Percentiles rank a stretch among this genome's conserved stretches.
These are phyloP conservation scores for Cladochytrium replicatum DNA, from an alignment of 192 early-diverging fungal species.

Conservation along the genomic window DNA sequence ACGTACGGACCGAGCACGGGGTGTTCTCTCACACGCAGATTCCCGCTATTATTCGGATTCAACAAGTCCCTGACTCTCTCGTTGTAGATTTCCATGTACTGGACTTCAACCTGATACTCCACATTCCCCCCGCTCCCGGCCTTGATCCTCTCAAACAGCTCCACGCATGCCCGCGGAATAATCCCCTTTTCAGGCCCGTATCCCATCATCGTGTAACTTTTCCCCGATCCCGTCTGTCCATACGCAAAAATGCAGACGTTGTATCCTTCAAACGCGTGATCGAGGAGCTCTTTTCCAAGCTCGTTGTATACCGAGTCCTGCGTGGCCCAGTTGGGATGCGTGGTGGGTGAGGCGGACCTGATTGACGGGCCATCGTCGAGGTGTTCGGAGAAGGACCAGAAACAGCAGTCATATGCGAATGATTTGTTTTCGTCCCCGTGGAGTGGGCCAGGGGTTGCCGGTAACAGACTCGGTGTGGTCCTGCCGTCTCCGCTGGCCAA, in stretches of 20 bases:
- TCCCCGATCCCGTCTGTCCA: constrained; percentile 75
- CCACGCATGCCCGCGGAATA: constrained; percentile 74
- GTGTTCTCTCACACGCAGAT: constrained; percentile 58
- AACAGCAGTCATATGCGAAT: constrained; percentile 85
- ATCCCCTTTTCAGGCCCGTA: constrained; percentile 52
- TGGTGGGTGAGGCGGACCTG: too few relatives aligned
- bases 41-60: constrained; percentile 60
- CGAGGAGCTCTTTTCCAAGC: constrained; percentile 64
- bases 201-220: constrained; percentile 62
- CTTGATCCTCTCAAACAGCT: constrained; percentile 62
- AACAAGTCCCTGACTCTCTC: constrained; percentile 75
- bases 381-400: constrained; percentile 50
- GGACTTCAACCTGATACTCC: constrained; percentile 42
- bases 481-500: background rate
- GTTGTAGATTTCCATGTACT: constrained; percentile 90
- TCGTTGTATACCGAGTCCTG: constrained; percentile 68
- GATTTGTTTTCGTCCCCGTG: constrained; percentile 36
- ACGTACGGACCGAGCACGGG: constrained; percentile 63
- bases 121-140: constrained; percentile 22
- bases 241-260: constrained; percentile 93
- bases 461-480: constrained; percentile 1
- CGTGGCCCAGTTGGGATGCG: constrained; percentile 51
- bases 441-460: constrained; percentile 16
- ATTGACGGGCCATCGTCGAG: constrained; percentile 33
- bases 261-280: constrained; percentile 83